Percentiles rank a stretch among this genome's conserved stretches.
Evolutionary conservation across 1,284 basidiomycete genomes (phyloP).

Genomic region (Ganoderma meredithae): DNA sequence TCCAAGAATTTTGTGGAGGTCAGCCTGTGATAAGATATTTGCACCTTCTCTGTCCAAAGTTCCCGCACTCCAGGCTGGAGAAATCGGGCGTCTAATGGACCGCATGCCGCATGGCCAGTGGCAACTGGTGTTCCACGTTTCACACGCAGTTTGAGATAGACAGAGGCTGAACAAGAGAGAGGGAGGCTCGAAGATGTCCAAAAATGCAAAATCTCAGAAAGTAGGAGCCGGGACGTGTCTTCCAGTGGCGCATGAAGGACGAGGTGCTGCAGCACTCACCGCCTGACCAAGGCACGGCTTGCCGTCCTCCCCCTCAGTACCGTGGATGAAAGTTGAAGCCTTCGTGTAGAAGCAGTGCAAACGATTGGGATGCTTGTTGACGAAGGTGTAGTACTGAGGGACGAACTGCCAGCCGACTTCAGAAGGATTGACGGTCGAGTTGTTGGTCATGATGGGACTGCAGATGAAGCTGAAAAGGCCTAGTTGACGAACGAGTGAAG

Average conservation of each 20-base stretch:
- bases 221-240: not conserved
- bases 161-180: not conserved
- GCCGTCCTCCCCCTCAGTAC: slow-evolving; percentile 93
- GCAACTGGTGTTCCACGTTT: not conserved
- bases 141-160: not conserved
- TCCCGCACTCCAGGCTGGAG: not conserved
- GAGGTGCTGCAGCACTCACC: slow-evolving; percentile 53
- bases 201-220: too few relatives aligned
- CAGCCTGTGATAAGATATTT: not conserved
- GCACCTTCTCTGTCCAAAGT: not conserved
- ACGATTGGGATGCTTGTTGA: slow-evolving; percentile 96
- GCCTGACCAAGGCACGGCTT: slow-evolving; percentile 92
- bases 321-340: slow-evolving; percentile 95
- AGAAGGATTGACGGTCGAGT: slow-evolving; percentile 72
- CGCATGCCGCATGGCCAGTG: not conserved
- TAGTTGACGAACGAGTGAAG: slow-evolving; percentile 23
- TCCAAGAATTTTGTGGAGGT: not conserved
- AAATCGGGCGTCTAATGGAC: not conserved
- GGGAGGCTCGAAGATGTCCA: not conserved
- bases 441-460: slow-evolving; percentile 47
- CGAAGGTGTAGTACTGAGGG: slow-evolving; percentile 96
- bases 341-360: slow-evolving; percentile 99
- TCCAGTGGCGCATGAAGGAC: slow-evolving; percentile 9
- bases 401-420: slow-evolving; percentile 98
- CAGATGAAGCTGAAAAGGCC: slow-evolving; percentile 25